Percentiles rank a stretch among this genome's conserved stretches.
These are phyloP conservation scores for Plasmodium vinckei DNA, from an alignment of 169 alveolate species.

Conservation along the genomic window DNA sequence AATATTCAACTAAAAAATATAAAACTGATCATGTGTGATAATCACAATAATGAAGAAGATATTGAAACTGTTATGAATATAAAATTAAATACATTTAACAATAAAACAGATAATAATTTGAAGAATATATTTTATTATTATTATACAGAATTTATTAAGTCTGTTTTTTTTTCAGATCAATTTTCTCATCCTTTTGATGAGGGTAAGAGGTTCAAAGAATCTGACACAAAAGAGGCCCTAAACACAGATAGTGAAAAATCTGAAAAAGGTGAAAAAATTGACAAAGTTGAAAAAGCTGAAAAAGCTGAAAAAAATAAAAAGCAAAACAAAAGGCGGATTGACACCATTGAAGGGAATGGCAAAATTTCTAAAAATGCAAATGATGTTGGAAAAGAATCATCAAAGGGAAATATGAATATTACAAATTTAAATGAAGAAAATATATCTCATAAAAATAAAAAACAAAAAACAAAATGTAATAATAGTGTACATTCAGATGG, in stretches of 20 bases:
- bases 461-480: background rate
- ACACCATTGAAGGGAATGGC: too few species aligned
- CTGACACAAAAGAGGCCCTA: background rate
- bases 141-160: conserved; percentile 26
- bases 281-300: background rate
- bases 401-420: background rate
- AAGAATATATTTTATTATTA: conserved; percentile 28
- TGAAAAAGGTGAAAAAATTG: background rate
- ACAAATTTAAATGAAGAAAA: background rate
- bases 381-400: background rate
- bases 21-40: conserved; percentile 13
- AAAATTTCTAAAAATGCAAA: background rate
- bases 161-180: conserved; percentile 34
- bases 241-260: background rate
- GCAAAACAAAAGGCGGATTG: background rate
- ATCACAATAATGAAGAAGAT: conserved; percentile 35
- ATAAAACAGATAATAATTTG: conserved; percentile 18
- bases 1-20: conserved; percentile 12
- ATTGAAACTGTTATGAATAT: conserved; percentile 16
- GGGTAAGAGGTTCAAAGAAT: background rate
- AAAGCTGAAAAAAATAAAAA: background rate
- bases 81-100: conserved; percentile 17
- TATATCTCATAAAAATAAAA: background rate
- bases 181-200: background rate
- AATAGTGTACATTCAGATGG: background rate